Conservation (phyloP, 257 asterid species). For the Solanum sejunctum region DNA sequence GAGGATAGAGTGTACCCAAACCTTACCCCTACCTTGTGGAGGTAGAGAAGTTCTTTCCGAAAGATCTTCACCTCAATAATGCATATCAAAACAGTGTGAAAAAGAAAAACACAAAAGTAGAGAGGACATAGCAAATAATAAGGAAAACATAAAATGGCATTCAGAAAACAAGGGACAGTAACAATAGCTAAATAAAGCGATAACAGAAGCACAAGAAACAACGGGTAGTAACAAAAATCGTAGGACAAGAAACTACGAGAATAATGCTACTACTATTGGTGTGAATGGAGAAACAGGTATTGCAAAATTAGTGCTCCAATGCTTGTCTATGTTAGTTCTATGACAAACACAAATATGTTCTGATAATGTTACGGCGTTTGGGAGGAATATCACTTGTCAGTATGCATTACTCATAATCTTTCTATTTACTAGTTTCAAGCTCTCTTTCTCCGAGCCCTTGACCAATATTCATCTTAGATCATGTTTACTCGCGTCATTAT, state of each 20-base stretch:
- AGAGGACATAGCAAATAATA: not conserved
- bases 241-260: not conserved
- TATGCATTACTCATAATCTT: not conserved
- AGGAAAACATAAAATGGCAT: not conserved
- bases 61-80: not conserved
- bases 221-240: not conserved
- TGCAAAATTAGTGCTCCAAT: not conserved
- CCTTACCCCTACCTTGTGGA: not conserved
- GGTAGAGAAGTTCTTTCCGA: not conserved
- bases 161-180: not conserved
- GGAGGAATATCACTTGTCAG: not conserved
- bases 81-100: not conserved
- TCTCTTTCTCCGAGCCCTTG: not conserved
- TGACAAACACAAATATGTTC: not conserved
- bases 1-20: not conserved
- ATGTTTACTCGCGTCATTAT: not conserved
- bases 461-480: not conserved
- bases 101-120: not conserved
- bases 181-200: not conserved
- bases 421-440: not conserved
- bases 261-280: not conserved
- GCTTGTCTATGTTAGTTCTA: not conserved
- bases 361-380: not conserved
- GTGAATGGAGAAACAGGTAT: not conserved
- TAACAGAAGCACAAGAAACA: not conserved